Evolutionary conservation across 2,329 filamentous ascomycete genomes (phyloP), one percentile per base, ranked within the genome.

Genomic region (Colletotrichum nymphaeae): DNA sequence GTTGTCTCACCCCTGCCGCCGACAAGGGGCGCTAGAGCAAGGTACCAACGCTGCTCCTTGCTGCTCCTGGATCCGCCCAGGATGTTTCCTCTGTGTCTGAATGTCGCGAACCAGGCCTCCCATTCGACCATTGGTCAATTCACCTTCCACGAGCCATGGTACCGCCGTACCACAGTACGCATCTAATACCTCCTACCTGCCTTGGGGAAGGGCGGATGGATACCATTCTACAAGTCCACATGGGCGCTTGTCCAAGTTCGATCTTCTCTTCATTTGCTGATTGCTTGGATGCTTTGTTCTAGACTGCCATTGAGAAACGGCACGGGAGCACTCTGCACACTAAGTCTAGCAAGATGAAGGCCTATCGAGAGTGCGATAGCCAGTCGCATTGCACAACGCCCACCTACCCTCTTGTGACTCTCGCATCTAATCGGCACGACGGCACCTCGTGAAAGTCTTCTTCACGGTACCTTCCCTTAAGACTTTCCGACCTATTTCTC

Each of bases 1-100:
- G 67, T 71, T 70, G 67, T 73, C 71, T 73, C 71, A 73, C 49
- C 71, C 71, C 62, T 70, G 60, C 67, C 56, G 62, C 46, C 49
- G 53, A 56, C 62, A 59, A 62, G 67, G 55, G 56, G 32, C 67
- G 69, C 69, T 37, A 63, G 49, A 26, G 69, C 65, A 64, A 69
- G 69, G 69, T 63, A 70, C 66, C 66, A 46, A 28, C 68, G 37
- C 37, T 63, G 69, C 37, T 46, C 59, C 24, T 59, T 64, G 58
- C 32, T 60, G 42, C 42, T 49, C 37, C 37, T 42, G 37, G 37
- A 26, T 24, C 30, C 49, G 63, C 22, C 30, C 28, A 53, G 46
- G 28, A 35, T 37, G 30, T 57, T 57, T 57, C 52, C 35, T 42
- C 53, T 26, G 14, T 52, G 49, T 16, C 35, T 37, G 46, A 12